Evolutionary conservation across 1,284 basidiomycete genomes (phyloP), one percentile per base, ranked within the genome.

Genomic region (Fomitiporia mediterranea): DNA sequence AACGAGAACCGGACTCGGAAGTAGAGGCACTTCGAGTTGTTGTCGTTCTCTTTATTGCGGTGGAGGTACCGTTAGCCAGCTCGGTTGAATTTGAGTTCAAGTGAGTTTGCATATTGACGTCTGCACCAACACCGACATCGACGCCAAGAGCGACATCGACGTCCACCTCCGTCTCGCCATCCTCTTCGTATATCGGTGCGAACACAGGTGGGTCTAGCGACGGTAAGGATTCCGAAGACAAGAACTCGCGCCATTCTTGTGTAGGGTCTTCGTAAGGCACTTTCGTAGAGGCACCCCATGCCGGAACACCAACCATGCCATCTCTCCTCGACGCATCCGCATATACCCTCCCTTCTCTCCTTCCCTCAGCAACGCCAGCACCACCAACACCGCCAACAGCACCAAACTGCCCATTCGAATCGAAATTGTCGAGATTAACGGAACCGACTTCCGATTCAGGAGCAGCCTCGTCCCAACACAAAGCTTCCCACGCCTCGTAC

Each of bases 391-490:
- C 35, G 11, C 3, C 35, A 13, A 11, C 35, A 13, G 17, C 13
- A n/a, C 40, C 40, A 9, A 4, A n/a, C 17, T 11, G 13, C n/a
- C 19, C 17, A 0, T 49, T 13, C 32, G 19, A 6, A 4, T 21
- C 47, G 21, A 35, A 17, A 4, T 15, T 30, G 25, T 53, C 37
- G n/a, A 13, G 17, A n/a, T 8, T 15, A 30, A 43, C 51, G n/a
- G 40, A 28, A 42, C 48, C 53, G 21, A 32, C 23, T 5, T 34
- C 53, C n/a, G 28, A 46, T 1, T 34, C 53, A 32, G 43, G 43
- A 17, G 42, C 53, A 15, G 43, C 42, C 32, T 54, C 53, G 43
- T 46, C 53, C 53, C 53, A 54, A 34, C 53, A 54, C 42, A 54
- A n/a, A 8, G 42, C 43, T 28, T 34, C 53, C 53, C 53, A 54